Evolutionary conservation across 805 yeast species (phyloP).

Genomic region (Kuraishia piskuri): DNA sequence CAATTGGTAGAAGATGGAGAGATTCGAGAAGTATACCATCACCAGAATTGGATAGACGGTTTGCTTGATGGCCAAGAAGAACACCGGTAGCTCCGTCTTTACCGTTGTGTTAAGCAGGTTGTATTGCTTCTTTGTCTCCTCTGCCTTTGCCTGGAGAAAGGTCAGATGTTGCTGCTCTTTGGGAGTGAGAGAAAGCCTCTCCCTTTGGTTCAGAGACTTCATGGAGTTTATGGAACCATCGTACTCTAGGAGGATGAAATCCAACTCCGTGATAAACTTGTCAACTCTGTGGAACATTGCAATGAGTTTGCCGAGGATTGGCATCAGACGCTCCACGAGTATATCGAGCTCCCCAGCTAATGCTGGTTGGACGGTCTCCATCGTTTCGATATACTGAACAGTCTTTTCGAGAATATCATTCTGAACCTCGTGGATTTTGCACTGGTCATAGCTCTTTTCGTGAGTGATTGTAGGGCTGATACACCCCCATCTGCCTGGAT

Average conservation of each 20-base stretch:
- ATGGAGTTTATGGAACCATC: slow-evolving; percentile 16
- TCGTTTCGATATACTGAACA: slow-evolving; percentile 1
- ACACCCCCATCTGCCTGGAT: too few relatives aligned
- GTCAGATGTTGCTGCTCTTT: slow-evolving; percentile 27
- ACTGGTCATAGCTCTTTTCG: too few relatives aligned
- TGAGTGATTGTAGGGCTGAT: too few relatives aligned
- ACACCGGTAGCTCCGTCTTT: slow-evolving; percentile 38
- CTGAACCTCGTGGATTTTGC: background rate
- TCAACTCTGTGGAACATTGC: slow-evolving; percentile 17
- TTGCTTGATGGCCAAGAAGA: slow-evolving; percentile 24
- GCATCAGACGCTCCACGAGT: slow-evolving; percentile 15
- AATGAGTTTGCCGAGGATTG: slow-evolving; percentile 10
- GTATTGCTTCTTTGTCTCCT: slow-evolving; percentile 25
- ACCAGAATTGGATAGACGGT: slow-evolving; percentile 24
- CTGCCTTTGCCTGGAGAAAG: slow-evolving; percentile 21
- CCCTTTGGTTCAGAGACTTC: slow-evolving; percentile 19
- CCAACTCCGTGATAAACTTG: slow-evolving; percentile 20
- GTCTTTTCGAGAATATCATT: background rate
- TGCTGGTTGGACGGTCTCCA: slow-evolving; percentile 5
- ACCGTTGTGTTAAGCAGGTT: slow-evolving; percentile 27
- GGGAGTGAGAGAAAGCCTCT: slow-evolving; percentile 24
- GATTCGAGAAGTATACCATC: slow-evolving; percentile 28
- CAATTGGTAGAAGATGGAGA: slow-evolving; percentile 27
- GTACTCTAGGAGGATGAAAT: slow-evolving; percentile 27
- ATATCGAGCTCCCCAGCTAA: slow-evolving; percentile 17